These are phyloP conservation scores for Thelephora aurantiotincta DNA, from an alignment of 768 basidiomycete genomes.

Conservation along the genomic window DNA sequence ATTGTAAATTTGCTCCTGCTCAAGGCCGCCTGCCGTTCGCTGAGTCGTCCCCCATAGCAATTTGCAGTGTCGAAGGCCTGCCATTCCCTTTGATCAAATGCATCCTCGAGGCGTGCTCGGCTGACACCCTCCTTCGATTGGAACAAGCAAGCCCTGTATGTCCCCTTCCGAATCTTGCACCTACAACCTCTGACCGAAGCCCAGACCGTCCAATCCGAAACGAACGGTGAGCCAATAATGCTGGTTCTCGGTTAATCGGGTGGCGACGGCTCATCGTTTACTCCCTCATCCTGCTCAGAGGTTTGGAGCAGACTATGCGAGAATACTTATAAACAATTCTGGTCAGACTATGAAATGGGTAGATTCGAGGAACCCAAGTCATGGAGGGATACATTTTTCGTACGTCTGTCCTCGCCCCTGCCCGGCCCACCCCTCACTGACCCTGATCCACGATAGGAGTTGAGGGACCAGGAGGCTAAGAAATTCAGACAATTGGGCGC, in stretches of 20 bases:
- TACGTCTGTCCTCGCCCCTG: constrained; percentile 20
- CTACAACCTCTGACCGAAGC: neutral
- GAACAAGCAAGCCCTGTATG: constrained; percentile 61
- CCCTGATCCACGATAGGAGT: constrained; percentile 23
- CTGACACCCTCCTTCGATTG: constrained; percentile 53
- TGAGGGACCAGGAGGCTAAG: constrained; percentile 44
- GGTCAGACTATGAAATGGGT: constrained; percentile 29
- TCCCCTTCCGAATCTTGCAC: constrained; percentile 3
- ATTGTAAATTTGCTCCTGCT: neutral
- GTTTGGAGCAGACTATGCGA: constrained; percentile 27
- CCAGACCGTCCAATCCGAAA: constrained; percentile 29
- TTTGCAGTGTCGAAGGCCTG: constrained; percentile 44
- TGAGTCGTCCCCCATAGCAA: constrained; percentile 26
- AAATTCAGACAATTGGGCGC: constrained; percentile 49
- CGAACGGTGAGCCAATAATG: constrained; percentile 28
- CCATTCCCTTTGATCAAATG: constrained; percentile 56
- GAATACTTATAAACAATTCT: constrained; percentile 40
- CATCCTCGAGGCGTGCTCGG: constrained; percentile 57
- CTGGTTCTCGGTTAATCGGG: constrained; percentile 45
- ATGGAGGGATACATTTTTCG: constrained; percentile 61
- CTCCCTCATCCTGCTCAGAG: neutral
- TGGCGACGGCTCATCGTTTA: constrained; percentile 13
- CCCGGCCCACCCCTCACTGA: neutral
- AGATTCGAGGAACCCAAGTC: constrained; percentile 34
- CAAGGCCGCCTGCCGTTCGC: constrained; percentile 3